Percentiles rank a stretch among this genome's conserved stretches.
Evolutionary conservation across 1,139 yeast species (phyloP).

Genomic region (Debaryomycetaceae sp.): DNA sequence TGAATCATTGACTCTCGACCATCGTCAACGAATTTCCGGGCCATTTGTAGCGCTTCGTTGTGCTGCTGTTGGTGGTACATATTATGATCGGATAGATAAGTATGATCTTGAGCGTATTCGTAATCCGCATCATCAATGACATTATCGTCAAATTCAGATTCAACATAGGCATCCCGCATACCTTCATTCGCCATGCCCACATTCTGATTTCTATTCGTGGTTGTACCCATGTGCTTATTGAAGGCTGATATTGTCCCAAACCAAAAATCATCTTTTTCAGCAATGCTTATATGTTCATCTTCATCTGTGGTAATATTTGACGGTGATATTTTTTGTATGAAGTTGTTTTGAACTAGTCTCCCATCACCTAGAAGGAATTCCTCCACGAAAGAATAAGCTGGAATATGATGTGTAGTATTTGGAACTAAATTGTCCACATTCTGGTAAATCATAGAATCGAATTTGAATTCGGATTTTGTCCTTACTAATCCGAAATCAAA

Average conservation of each 20-base stretch:
- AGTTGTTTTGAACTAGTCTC: conserved; percentile 41
- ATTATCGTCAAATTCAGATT: conserved; percentile 15
- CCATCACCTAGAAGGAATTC: conserved; percentile 41
- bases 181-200: conserved; percentile 11
- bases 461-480: conserved; percentile 43
- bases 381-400: conserved; percentile 26
- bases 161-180: conserved; percentile 11
- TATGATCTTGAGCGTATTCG: conserved; percentile 17
- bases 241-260: conserved; percentile 16
- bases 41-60: conserved; percentile 13
- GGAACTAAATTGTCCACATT: conserved; percentile 18
- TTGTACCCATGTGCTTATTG: conserved; percentile 1
- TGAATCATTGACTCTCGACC: conserved; percentile 8
- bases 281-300: conserved; percentile 6
- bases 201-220: conserved; percentile 12
- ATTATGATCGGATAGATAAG: conserved; percentile 14
- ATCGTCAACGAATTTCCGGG: conserved; percentile 11
- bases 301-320: conserved; percentile 17
- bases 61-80: conserved; percentile 17
- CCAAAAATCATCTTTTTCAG: conserved; percentile 24
- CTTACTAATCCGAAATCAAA: conserved; percentile 54
- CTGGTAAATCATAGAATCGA: conserved; percentile 26
- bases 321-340: conserved; percentile 33
- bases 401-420: conserved; percentile 11
- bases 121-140: conserved; percentile 15